These are phyloP conservation scores for Spirogloea muscicola DNA, from an alignment of 139 green algal species.

Conservation along the genomic window DNA sequence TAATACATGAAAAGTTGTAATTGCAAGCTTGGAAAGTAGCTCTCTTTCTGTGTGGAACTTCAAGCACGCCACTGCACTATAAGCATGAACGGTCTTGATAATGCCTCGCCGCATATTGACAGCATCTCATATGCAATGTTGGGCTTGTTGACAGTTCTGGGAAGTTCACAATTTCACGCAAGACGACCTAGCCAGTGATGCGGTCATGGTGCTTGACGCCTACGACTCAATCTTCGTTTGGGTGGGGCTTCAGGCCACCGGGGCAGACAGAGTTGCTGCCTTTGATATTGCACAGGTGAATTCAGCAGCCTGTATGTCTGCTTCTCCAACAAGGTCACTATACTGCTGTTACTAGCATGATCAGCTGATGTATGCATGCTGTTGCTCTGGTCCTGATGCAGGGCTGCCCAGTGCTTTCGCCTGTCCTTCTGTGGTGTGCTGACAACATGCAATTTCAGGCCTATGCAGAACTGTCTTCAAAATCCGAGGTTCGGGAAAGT, in stretches of 20 bases:
- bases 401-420: not conserved
- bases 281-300: constrained; percentile 38
- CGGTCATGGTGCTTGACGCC: constrained; percentile 49
- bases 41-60: no score
- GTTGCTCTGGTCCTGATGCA: not conserved
- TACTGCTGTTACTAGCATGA: not conserved
- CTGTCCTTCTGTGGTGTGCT: not conserved
- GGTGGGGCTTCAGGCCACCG: constrained; percentile 29
- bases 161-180: constrained; percentile 48
- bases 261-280: constrained; percentile 35
- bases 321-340: not conserved
- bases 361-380: not conserved
- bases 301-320: not conserved
- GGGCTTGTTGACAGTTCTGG: constrained; percentile 2
- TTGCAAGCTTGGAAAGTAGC: no score
- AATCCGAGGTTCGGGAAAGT: not conserved
- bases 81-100: no score
- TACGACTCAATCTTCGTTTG: constrained; percentile 45
- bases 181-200: constrained; percentile 44
- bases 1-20: no score
- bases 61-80: no score
- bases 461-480: not conserved
- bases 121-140: no score
- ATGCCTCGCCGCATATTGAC: no score
- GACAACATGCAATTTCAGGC: not conserved